Evolutionary conservation across 2,329 filamentous ascomycete genomes (phyloP).

Genomic region (Nigrospora sphaerica): DNA sequence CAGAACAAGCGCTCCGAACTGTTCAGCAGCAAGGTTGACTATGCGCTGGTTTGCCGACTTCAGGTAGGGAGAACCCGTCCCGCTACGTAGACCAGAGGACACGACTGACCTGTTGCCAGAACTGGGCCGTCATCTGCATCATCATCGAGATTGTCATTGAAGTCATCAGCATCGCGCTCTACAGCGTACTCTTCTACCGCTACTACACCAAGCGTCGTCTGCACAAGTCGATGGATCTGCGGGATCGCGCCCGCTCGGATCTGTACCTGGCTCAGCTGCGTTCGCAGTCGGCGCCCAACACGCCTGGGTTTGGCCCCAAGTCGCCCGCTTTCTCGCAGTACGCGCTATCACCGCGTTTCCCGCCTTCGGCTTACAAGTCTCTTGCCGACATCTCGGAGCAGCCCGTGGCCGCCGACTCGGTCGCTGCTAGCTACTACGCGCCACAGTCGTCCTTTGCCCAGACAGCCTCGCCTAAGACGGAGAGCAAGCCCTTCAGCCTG

Average conservation of each 20-base stretch:
- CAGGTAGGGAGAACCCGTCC: slow-evolving; percentile 44
- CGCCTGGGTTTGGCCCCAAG: slow-evolving; percentile 75
- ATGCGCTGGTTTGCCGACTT: slow-evolving; percentile 84
- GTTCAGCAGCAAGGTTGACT: slow-evolving; percentile 76
- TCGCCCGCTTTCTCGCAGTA: slow-evolving; percentile 48
- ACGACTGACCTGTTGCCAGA: slow-evolving; percentile 43
- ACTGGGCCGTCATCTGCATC: slow-evolving; percentile 93
- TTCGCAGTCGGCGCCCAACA: slow-evolving; percentile 87
- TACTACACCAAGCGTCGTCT: slow-evolving; percentile 96
- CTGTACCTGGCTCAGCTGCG: slow-evolving; percentile 85
- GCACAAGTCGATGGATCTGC: slow-evolving; percentile 91
- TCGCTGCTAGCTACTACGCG: slow-evolving; percentile 48
- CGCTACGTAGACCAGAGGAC: no score
- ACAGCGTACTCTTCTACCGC: slow-evolving; percentile 92
- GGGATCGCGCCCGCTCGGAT: slow-evolving; percentile 89
- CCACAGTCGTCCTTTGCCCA: slow-evolving; percentile 56
- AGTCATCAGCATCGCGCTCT: slow-evolving; percentile 83
- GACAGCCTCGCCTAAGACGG: slow-evolving; percentile 15
- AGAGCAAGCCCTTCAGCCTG: slow-evolving; percentile 67
- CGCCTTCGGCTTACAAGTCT: slow-evolving; percentile 48
- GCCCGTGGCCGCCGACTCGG: slow-evolving; percentile 40
- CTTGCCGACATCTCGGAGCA: slow-evolving; percentile 35
- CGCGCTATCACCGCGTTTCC: slow-evolving; percentile 55
- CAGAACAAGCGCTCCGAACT: slow-evolving; percentile 74
- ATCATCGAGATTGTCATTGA: slow-evolving; percentile 96